Percentiles rank a stretch among this genome's conserved stretches.
These are phyloP conservation scores for Fusarium secorum DNA, from an alignment of 2,329 filamentous ascomycete species.

Conservation along the genomic window DNA sequence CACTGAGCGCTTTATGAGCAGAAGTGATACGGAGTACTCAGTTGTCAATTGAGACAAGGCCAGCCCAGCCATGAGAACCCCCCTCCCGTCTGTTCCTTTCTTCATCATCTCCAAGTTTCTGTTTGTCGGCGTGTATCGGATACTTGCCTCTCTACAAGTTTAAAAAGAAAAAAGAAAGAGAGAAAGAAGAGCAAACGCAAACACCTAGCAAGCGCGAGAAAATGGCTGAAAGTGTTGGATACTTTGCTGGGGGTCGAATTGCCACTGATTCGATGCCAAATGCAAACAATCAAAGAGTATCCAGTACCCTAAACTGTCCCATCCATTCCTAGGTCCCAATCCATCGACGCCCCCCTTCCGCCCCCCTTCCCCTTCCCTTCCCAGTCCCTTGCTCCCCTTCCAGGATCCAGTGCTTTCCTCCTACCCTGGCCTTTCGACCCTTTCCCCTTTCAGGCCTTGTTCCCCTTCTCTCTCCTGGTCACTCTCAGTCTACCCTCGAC, in stretches of 20 bases:
- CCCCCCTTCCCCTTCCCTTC: conserved; percentile 5
- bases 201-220: conserved; percentile 16
- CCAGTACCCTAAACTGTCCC: conserved; percentile 7
- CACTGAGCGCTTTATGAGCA: conserved; percentile 15
- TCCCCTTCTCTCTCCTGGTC: conserved; percentile 34
- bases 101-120: background rate
- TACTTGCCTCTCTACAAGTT: conserved; percentile 6
- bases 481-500: conserved; percentile 17
- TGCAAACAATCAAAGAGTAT: conserved; percentile 2
- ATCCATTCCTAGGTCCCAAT: conserved; percentile 20
- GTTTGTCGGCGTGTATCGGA: conserved; percentile 11
- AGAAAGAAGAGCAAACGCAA: conserved; percentile 1
- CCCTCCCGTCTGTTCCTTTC: conserved; percentile 14
- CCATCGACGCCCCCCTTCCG: conserved; percentile 21
- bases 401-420: conserved; percentile 17
- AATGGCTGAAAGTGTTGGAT: conserved; percentile 7
- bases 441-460: conserved; percentile 36
- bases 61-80: conserved; percentile 1
- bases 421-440: conserved; percentile 30
- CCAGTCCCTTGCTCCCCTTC: conserved; percentile 27
- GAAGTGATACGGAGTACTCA: background rate
- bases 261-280: background rate
- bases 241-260: background rate
- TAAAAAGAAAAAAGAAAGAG: background rate
- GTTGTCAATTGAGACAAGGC: background rate